phyloP scores from a whole-genome alignment of 2,329 filamentous ascomycete genomes.

The Daldinia sp. region DNA sequence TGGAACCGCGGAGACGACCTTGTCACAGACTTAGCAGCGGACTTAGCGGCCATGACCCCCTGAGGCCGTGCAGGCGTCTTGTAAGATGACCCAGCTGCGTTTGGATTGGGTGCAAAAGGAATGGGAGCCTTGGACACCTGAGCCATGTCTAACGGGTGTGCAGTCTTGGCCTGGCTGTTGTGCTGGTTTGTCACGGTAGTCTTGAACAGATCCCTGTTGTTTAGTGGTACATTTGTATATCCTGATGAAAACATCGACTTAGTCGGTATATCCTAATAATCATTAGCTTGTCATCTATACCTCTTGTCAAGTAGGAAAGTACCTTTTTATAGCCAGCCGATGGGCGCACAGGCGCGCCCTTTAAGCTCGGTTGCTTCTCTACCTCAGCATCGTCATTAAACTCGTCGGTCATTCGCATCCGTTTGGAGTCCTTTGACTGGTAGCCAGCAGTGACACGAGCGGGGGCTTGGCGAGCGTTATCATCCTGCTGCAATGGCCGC shows the following conservation, averaged over 20 bases:
- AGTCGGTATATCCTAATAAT: conserved; percentile 62
- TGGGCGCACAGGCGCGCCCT: conserved; percentile 85
- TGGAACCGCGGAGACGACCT: conserved; percentile 85
- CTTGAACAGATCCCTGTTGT: conserved; percentile 69
- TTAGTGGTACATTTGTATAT: conserved; percentile 66
- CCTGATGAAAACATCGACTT: conserved; percentile 69
- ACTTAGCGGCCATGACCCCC: conserved; percentile 58
- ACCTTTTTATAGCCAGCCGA: conserved; percentile 77
- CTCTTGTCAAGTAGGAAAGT: conserved; percentile 41
- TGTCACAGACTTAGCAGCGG: conserved; percentile 65
- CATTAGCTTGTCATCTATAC: conserved; percentile 47
- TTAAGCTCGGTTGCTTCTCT: conserved; percentile 70
- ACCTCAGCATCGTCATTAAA: conserved; percentile 70
- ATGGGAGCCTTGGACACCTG: conserved; percentile 89
- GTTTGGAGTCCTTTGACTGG: conserved; percentile 77
- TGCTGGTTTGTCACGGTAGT: conserved; percentile 72
- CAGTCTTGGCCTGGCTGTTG: conserved; percentile 67
- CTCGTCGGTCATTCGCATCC: conserved; percentile 78
- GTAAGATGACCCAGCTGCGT: conserved; percentile 62
- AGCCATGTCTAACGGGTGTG: conserved; percentile 82
- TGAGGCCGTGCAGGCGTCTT: conserved; percentile 74
- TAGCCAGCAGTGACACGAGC: conserved; percentile 67
- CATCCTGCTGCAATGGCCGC: conserved; percentile 72
- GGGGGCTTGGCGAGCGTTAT: conserved; percentile 57
- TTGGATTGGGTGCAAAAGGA: conserved; percentile 79